Evolutionary conservation across 129 eudicot species (phyloP), one percentile per base, ranked within the genome.

Genomic region (Apium graveolens): DNA sequence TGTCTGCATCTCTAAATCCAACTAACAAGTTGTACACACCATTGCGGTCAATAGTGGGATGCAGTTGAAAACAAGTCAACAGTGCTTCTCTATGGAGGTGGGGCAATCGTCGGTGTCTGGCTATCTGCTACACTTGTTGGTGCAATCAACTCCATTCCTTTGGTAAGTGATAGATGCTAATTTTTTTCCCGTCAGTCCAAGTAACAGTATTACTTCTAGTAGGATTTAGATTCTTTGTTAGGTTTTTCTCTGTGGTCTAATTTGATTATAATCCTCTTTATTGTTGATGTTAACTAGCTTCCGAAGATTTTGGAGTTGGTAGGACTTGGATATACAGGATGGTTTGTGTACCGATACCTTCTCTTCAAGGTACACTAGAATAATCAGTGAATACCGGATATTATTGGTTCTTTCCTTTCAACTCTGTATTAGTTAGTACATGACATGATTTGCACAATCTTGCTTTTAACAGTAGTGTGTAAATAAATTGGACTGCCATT

Each of bases 331-430:
- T 96, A 96, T 81, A 79, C 97, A 10, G 98, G 96, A 81, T 94
- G 99, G 99, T 96, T 96, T 85, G 99, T 96, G 74, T 96, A 96
- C 88, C 93, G 99, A 80, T 96, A 96, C 80, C 95, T 96, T 79
- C 99, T 96, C 72, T 96, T 96, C 88, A 89, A 96, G 96, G 98
- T 92, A 80, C 69, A 68, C 45, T n/a, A 17, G 1, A 74, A 26
- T 18, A 2, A 32, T 70, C 17, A 60, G 7, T 17, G 1, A 32
- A 20, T n/a, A 34, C 46, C 13, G 14, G 1, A 34, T 37, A 70
- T 37, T 37, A 38, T 66, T 1, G 41, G 10, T 7, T 12, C 18
- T 66, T 66, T 31, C 0, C 24, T 32, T 66, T 27, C 5, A 31
- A 31, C 20, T 66, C 72, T 13, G 24, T 41, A 31, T 3, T 2